A percentile compares a stretch with the other conserved stretches of the same genome.
Conservation (phyloP, 352 stramenopile genomes). For the Phytophthora syringae region DNA sequence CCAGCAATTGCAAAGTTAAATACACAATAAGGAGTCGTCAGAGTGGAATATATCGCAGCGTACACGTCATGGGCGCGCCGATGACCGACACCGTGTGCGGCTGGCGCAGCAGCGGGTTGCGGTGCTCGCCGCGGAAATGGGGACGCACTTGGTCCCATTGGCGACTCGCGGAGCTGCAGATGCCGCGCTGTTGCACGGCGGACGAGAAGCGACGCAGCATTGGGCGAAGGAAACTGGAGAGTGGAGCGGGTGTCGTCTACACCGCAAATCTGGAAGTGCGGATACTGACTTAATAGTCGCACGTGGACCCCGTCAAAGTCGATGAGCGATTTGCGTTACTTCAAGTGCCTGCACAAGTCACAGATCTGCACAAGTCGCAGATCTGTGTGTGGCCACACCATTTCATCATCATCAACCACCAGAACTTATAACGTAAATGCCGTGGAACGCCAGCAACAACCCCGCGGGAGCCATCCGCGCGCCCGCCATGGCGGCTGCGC, state of each 20-base stretch:
- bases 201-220: slow-evolving; percentile 25
- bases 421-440: slow-evolving; percentile 58
- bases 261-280: slow-evolving; percentile 19
- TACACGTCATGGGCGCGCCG: slow-evolving; percentile 89
- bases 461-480: slow-evolving; percentile 80
- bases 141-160: slow-evolving; percentile 70
- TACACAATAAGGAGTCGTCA: background rate
- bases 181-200: slow-evolving; percentile 45
- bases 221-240: background rate
- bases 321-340: slow-evolving; percentile 21
- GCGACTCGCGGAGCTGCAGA: slow-evolving; percentile 53
- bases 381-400: too few relatives aligned
- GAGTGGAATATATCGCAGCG: too few relatives aligned
- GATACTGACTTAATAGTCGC: slow-evolving; percentile 6
- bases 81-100: slow-evolving; percentile 84
- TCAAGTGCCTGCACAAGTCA: slow-evolving; percentile 9
- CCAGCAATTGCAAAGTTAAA: slow-evolving; percentile 3
- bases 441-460: slow-evolving; percentile 89
- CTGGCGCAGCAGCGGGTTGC: slow-evolving; percentile 57
- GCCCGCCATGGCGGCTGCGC: slow-evolving; percentile 64
- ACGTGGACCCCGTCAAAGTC: slow-evolving; percentile 24
- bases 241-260: background rate
- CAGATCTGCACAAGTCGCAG: too few relatives aligned
- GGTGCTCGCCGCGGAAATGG: slow-evolving; percentile 64
- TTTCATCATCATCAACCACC: slow-evolving; percentile 3